Evolutionary conservation across 2,329 filamentous ascomycete species (phyloP), one percentile per base, ranked within the genome.

Genomic region (Stemphylium lycopersici): DNA sequence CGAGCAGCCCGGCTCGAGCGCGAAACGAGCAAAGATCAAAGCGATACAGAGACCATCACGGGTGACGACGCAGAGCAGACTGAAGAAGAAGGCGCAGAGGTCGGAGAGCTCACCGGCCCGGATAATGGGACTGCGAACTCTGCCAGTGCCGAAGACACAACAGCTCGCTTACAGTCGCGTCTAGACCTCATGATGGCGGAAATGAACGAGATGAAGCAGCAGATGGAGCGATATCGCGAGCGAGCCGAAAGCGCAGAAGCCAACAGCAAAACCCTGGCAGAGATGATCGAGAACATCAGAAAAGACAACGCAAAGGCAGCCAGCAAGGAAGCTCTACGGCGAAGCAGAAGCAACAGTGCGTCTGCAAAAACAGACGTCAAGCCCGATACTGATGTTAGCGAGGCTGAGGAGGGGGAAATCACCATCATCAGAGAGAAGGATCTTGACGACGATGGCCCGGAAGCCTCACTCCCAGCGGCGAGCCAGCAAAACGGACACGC

Each of bases 241-340:
- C 87, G 91, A 26, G 92, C 92, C 7, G 90, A 96, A 73, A 83
- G 80, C 54, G 93, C 92, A 3, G 93, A 98, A 72, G 79, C 84
- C 7, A 92, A 96, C 48, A 87, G 89, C 49, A 88, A 89, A 73
- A 89, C 88, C 1, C 78, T 99, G 39, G 88, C 90, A 1, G 90
- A 96, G 70, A 95, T 98, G 91, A 87, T 97, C 11, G 82, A 90
- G 65, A 88, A 89, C 62, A 89, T 97, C 51, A 86, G 92, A 48
- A 82, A 81, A 65, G 87, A 92, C 63, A 86, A 87, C 63, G 77
- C 75, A 29, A 79, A 75, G n/a, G 76, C 76, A 3, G 77, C 64
- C 32, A 59, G 52, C 48, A 68, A 72, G 55, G 69, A 69, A 20
- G 63, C 62, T 38, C 66, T 65, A 22, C 65, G 63, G 26, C 62